phyloP scores from a whole-genome alignment of 768 basidiomycete species.

The Boletus pseudo-olivaceus region DNA sequence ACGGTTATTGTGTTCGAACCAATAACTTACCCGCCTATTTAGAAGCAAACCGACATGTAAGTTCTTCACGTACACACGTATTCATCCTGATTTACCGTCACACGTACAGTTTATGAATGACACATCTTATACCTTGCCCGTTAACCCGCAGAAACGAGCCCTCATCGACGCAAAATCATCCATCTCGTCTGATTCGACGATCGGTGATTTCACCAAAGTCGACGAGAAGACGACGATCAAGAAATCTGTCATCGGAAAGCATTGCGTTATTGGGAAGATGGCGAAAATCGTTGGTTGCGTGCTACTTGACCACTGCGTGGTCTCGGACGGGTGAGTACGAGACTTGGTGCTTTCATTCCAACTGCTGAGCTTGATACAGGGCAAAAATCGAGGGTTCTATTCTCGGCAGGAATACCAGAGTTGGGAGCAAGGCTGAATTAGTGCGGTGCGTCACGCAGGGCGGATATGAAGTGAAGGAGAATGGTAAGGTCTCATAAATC shows the following conservation, averaged over 20 bases:
- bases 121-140: constrained; percentile 51
- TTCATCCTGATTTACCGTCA: constrained; percentile 14
- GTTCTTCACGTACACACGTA: constrained; percentile 18
- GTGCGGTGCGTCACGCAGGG: constrained; percentile 69
- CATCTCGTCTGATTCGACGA: constrained; percentile 76
- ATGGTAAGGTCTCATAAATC: constrained; percentile 41
- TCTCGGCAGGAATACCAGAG: constrained; percentile 68
- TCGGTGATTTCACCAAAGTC: constrained; percentile 81
- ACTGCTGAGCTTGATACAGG: constrained; percentile 35
- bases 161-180: constrained; percentile 80
- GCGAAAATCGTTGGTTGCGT: constrained; percentile 82
- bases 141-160: constrained; percentile 57
- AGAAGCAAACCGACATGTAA: constrained; percentile 76
- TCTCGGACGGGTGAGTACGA: constrained; percentile 71
- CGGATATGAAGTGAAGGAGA: constrained; percentile 67
- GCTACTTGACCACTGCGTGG: constrained; percentile 82
- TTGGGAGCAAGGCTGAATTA: constrained; percentile 69
- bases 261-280: constrained; percentile 81
- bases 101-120: constrained; percentile 43
- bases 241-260: constrained; percentile 72
- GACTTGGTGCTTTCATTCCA: background rate
- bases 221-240: constrained; percentile 80
- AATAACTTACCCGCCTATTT: constrained; percentile 77
- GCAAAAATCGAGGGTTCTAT: constrained; percentile 77
- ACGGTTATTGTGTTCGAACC: constrained; percentile 62